A percentile compares a stretch with the other conserved stretches of the same genome.
These are phyloP conservation scores for Medicago truncatula DNA, from an alignment of 306 rosid genomes.

Conservation along the genomic window DNA sequence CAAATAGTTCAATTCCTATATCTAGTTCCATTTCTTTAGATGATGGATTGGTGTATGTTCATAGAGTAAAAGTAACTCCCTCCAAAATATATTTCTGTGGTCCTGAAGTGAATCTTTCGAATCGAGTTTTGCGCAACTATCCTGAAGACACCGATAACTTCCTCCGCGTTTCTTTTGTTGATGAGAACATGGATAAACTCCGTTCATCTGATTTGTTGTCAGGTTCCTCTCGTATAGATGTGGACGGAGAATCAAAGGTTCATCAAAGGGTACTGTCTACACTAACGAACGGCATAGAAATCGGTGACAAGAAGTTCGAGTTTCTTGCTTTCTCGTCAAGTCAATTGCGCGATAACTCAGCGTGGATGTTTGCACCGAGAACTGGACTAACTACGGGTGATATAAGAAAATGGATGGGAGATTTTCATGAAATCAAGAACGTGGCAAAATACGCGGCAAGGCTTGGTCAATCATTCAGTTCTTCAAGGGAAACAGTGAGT, in stretches of 20 bases:
- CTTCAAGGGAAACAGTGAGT: conserved; percentile 76
- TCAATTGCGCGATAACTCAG: conserved; percentile 75
- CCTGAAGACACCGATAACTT: conserved; percentile 58
- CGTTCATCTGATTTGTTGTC: conserved; percentile 65
- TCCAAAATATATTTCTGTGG: conserved; percentile 65
- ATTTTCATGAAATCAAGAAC: conserved; percentile 65
- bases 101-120: conserved; percentile 85
- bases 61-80: conserved; percentile 76
- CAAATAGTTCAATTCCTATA: conserved; percentile 35
- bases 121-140: conserved; percentile 70
- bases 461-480: conserved; percentile 85
- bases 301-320: conserved; percentile 76
- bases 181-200: conserved; percentile 71
- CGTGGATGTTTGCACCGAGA: conserved; percentile 89
- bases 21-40: conserved; percentile 53
- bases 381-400: conserved; percentile 46
- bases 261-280: conserved; percentile 63
- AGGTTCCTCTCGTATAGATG: conserved; percentile 18
- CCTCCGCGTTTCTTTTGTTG: conserved; percentile 78
- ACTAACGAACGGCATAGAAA: conserved; percentile 63
- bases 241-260: conserved; percentile 57
- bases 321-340: conserved; percentile 90
- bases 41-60: conserved; percentile 71
- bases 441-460: conserved; percentile 95
- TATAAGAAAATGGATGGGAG: conserved; percentile 78